Evolutionary conservation across 352 stramenopile species (phyloP).

Genomic region (Blastocystis sp.): DNA sequence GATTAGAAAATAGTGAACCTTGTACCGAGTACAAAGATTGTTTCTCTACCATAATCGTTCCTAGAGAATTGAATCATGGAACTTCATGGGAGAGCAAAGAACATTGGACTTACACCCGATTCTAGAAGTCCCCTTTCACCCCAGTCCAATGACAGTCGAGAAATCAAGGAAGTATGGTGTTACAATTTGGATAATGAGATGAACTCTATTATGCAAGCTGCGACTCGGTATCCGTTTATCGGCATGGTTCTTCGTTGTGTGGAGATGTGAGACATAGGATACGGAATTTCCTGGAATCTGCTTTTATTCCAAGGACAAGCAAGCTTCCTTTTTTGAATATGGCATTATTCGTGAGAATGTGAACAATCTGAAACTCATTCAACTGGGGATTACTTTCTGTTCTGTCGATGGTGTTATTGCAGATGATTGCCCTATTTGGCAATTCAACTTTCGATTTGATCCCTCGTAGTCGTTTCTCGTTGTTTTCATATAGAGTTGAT

Average conservation of each 20-base stretch:
- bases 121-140: not conserved
- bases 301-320: conserved; percentile 47
- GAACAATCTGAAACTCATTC: conserved; percentile 55
- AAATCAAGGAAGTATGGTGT: conserved; percentile 45
- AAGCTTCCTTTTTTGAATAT: conserved; percentile 44
- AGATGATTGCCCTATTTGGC: conserved; percentile 46
- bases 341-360: conserved; percentile 55
- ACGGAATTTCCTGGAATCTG: conserved; percentile 61
- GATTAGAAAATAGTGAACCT: too few relatives aligned
- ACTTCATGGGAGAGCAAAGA: not conserved
- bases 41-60: not conserved
- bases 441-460: conserved; percentile 62
- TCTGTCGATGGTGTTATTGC: conserved; percentile 30
- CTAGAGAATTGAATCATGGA: not conserved
- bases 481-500: conserved; percentile 18
- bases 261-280: not conserved
- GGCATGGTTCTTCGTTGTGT: conserved; percentile 5
- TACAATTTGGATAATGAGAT: conserved; percentile 63
- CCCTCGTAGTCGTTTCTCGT: not conserved
- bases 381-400: conserved; percentile 59
- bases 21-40: not conserved
- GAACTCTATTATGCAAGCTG: conserved; percentile 50
- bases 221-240: conserved; percentile 40
- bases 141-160: not conserved
- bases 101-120: conserved; percentile 26